These are phyloP conservation scores for Helenozyma rhizophorensis DNA, from an alignment of 805 yeast species.

Conservation along the genomic window DNA sequence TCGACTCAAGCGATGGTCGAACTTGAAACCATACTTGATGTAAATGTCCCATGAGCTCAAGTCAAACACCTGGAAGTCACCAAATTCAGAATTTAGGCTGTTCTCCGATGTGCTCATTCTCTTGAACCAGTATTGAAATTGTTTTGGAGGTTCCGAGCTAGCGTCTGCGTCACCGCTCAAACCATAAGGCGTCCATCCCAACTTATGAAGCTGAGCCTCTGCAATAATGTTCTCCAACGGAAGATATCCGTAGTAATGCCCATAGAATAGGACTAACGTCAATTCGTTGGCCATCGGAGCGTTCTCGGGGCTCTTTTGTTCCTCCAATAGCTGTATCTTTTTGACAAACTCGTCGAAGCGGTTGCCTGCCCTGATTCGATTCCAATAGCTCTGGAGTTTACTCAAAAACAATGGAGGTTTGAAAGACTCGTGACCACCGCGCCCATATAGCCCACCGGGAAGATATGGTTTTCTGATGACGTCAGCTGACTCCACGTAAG, in stretches of 20 bases:
- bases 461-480: slow-evolving; percentile 33
- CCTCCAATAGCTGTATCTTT: slow-evolving; percentile 24
- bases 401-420: slow-evolving; percentile 33
- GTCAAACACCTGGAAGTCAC: slow-evolving; percentile 41
- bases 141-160: not conserved
- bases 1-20: slow-evolving; percentile 31
- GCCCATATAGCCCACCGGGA: slow-evolving; percentile 20
- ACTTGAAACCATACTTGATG: slow-evolving; percentile 32
- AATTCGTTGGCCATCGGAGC: slow-evolving; percentile 27
- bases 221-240: slow-evolving; percentile 42
- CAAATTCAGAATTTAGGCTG: slow-evolving; percentile 20
- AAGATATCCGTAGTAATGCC: slow-evolving; percentile 38
- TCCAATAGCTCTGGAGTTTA: slow-evolving; percentile 39
- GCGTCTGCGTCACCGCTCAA: slow-evolving; percentile 9
- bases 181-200: slow-evolving; percentile 42
- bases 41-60: slow-evolving; percentile 38
- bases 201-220: slow-evolving; percentile 32
- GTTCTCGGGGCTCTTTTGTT: slow-evolving; percentile 20
- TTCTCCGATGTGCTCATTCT: slow-evolving; percentile 13
- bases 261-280: slow-evolving; percentile 38
- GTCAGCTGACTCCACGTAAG: slow-evolving; percentile 22
- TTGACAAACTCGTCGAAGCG: slow-evolving; percentile 30
- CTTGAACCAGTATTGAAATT: slow-evolving; percentile 25
- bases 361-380: slow-evolving; percentile 29
- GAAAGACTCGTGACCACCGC: slow-evolving; percentile 7